Base-by-base conservation (phyloP, 1,284 basidiomycete species). In the Xerocomus amazonicus region DNA sequence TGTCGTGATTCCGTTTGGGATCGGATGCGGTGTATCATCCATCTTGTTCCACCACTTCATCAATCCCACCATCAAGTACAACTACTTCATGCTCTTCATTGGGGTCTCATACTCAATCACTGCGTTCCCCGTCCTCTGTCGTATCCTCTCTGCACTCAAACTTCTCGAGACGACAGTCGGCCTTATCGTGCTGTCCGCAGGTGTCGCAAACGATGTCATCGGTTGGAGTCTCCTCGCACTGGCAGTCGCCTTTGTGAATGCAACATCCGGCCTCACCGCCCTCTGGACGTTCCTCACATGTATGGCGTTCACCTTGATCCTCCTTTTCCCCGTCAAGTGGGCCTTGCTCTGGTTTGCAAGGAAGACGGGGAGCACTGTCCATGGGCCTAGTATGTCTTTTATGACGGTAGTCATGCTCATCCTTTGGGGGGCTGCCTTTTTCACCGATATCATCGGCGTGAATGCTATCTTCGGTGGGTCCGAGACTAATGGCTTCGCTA, bases 41-140 rank as follows among this genome's bases (percentile, higher is more conserved):
- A 85, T 90, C 1, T 65, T 98, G 31, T 98, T 96, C 73, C 72
- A 86, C 47, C 64, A 79, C 4, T 96, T 95, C 69, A 86, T 96
- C 61, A 77, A 84, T 57, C 60, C 68, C 0, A 72, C 68, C 39
- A 80, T 87, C 50, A 72, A 83, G 38, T 76, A 90, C 66, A 86
- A 90, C 1, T 80, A 97, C 65, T 98, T 98, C 69, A 82, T 98
- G 77, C 83, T 99, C 37, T 98, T 97, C 69, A 84, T 91, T 36
- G 92, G 92, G 43, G 91, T 96, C 14, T 87, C 93, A 1, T 92
- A 86, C 71, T 87, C 88, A 3, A 97, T 97, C 68, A 97, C 94
- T 0, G 94, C 94, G 0, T 96, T 96, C 67, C 90, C 88, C 0
- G 95, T 99, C 4, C 79, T 98, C 4, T 97, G 95, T 66, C 87